Base-by-base conservation (phyloP, 1,139 yeast species). In the Blastobotrys petasosporus region DNA sequence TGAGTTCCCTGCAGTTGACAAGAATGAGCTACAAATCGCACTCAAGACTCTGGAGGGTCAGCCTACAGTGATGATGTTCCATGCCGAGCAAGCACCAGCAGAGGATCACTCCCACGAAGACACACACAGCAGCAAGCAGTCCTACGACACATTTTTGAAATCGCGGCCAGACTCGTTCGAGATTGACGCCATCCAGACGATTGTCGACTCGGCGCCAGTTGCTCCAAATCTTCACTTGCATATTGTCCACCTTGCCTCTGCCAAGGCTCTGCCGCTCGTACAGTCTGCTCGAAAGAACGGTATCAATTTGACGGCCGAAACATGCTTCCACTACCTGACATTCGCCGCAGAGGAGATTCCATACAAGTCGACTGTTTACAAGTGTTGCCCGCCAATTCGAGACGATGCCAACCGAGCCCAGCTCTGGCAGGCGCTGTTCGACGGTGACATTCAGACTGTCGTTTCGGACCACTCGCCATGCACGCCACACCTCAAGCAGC, bases 391-490 rank as follows among this genome's bases (percentile, higher is more conserved):
- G 2, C 97, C 97, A 4, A 87, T 90, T 54, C 75, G 97, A 55
- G 71, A 84, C 1, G 79, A 82, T 51, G 73, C 72, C 39, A 90
- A 88, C 65, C 74, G 92, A 54, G 70, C 74, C 42, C 69, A 75
- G 42, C 72, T 90, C 40, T 90, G 97, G 97, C 69, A 73, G 44
- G 96, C 92, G 0, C 69, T 90, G 42, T 64, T 77, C 45, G 71
- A 73, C 32, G 80, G 78, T 32, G 69, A 80, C 36, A 82, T 90
- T 52, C 76, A 85, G n/a, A 80, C 95, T 1, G 94, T 88, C 9
- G 97, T 90, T 2, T 84, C 94, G 11, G 97, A 90, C 62, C 97
- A 90, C 67, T 86, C 95, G 2, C 97, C 97, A 5, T 90, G 97
- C 66, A 86, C 95, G 0, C 95, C 97, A 0, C 87, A 86, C 52